Base-by-base conservation (phyloP, 2,329 filamentous ascomycete genomes). In the Neofusicoccum cordaticola region DNA sequence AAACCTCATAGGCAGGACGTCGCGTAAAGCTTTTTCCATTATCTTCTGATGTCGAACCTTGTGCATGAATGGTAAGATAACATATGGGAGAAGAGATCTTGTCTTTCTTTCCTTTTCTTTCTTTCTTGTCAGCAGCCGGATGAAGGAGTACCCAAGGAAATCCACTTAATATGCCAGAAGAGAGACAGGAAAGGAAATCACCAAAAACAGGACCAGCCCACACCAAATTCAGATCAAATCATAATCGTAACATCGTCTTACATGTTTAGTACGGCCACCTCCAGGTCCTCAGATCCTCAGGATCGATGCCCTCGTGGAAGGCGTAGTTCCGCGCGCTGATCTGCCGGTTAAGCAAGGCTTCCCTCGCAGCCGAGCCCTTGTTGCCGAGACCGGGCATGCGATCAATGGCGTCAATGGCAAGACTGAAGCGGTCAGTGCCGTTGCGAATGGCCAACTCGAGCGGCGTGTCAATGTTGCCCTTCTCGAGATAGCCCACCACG, bases 381-480 rank as follows among this genome's bases (percentile, higher is more conserved):
- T 92, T 92, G 15, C 85, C 83, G 37, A 93, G 78, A 1, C 78
- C 76, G 7, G 82, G 80, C 71, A 92, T 84, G 67, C 85, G 84
- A 70, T 93, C 90, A 65, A 93, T 89, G 13, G 90, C 90, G 71
- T 90, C 86, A 66, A 93, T 91, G 9, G 90, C 90, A 42, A 93
- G 78, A 69, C 87, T 90, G 79, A 90, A 93, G 34, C 90, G 84
- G 78, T 93, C 90, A 0, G 90, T 90, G 71, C 88, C 83, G 78
- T 93, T 93, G 66, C 90, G 84, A 73, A 93, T 91, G 34, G 90
- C 90, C 68, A 93, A 80, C 78, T 92, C 90, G 19, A 93, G 85
- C 1, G 90, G 90, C 0, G 90, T 93, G 74, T 93, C 89, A 69
- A 93, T 93, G 75, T 93, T 93, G 52, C 90, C 90, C 83, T 93